Conservation (phyloP, 2,329 filamentous ascomycete genomes). For the Drechslerella dactyloides region DNA sequence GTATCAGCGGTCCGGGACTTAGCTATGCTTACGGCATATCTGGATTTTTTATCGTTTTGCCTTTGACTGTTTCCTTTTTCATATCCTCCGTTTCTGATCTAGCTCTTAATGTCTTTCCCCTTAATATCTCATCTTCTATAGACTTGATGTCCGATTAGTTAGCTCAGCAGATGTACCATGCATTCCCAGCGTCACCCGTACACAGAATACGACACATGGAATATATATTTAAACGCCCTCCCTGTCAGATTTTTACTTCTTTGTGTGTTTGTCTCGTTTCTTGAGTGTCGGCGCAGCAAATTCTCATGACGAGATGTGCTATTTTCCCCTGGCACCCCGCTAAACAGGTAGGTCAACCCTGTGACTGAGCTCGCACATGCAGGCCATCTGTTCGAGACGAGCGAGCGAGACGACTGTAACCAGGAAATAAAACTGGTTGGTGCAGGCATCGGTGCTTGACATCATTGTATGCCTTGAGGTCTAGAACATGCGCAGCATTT, state of each 20-base stretch:
- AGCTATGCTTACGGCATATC: constrained; percentile 11
- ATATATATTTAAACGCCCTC: constrained; percentile 6
- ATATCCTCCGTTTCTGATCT: not conserved
- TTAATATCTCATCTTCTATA: constrained; percentile 12
- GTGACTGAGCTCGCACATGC: too few species aligned
- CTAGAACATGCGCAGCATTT: too few species aligned
- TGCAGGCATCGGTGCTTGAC: not conserved
- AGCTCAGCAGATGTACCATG: constrained; percentile 41
- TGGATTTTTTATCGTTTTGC: constrained; percentile 16
- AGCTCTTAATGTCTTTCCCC: constrained; percentile 1
- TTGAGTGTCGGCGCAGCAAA: too few species aligned
- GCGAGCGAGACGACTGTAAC: constrained; percentile 1
- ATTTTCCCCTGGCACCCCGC: too few species aligned
- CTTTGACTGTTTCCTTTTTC: constrained; percentile 16
- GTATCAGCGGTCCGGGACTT: constrained; percentile 19
- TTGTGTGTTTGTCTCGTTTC: too few species aligned
- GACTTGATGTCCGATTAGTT: constrained; percentile 46
- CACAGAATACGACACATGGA: constrained; percentile 29
- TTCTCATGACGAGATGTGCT: too few species aligned
- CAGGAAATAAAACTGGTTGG: not conserved
- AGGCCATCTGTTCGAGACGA: too few species aligned
- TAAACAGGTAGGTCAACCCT: too few species aligned
- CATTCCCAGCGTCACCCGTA: constrained; percentile 24
- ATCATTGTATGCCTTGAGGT: not conserved
- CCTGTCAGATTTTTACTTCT: too few species aligned